Evolutionary conservation across 805 yeast genomes (phyloP).

Genomic region (Ogataea corticis): DNA sequence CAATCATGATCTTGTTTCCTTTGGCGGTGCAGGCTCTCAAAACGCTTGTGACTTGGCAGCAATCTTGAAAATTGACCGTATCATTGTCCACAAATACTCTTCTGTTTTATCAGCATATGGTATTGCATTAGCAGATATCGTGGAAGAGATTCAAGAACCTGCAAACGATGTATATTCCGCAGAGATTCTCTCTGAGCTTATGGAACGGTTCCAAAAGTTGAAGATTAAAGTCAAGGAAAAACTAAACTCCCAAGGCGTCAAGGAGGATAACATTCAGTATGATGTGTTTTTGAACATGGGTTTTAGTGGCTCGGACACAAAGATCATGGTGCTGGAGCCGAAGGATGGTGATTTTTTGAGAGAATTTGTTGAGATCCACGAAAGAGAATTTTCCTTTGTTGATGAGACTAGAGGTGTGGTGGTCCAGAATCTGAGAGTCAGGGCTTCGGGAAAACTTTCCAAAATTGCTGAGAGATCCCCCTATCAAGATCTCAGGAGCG

Average conservation of each 20-base stretch:
- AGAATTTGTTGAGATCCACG: conserved; percentile 53
- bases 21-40: conserved; percentile 91
- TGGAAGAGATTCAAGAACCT: conserved; percentile 34
- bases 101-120: conserved; percentile 44
- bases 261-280: conserved; percentile 9
- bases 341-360: conserved; percentile 35
- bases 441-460: conserved; percentile 73
- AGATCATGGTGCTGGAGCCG: conserved; percentile 55
- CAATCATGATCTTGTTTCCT: conserved; percentile 66
- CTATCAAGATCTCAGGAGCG: conserved; percentile 38
- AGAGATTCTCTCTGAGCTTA: conserved; percentile 12
- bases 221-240: conserved; percentile 18
- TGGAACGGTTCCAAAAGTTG: conserved; percentile 20
- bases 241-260: conserved; percentile 33
- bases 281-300: conserved; percentile 64
- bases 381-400: conserved; percentile 67
- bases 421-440: conserved; percentile 61
- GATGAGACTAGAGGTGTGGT: conserved; percentile 54
- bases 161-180: conserved; percentile 14
- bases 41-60: conserved; percentile 74
- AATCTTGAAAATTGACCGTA: conserved; percentile 59
- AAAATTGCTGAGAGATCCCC: conserved; percentile 14
- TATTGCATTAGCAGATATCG: conserved; percentile 57
- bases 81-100: conserved; percentile 71
- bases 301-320: conserved; percentile 79